Percentiles rank a stretch among this genome's conserved stretches.
These are phyloP conservation scores for Hymenoscyphus repandus DNA, from an alignment of 2,329 filamentous ascomycete genomes.

Conservation along the genomic window DNA sequence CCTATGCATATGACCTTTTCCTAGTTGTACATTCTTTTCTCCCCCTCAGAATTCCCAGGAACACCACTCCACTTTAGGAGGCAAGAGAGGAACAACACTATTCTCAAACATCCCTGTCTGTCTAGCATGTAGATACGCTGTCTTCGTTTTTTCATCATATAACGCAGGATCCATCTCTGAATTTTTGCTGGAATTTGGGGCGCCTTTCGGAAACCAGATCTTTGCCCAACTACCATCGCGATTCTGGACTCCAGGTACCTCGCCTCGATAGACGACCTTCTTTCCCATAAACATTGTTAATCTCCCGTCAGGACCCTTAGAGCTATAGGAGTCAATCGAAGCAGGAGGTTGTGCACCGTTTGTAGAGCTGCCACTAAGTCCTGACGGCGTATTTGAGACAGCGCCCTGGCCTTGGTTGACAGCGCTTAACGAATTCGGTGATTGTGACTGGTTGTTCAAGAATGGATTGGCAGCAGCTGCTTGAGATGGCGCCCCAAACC, in stretches of 20 bases:
- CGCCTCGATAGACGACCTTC: slow-evolving; percentile 53
- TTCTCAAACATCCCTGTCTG: slow-evolving; percentile 63
- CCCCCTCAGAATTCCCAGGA: slow-evolving; percentile 64
- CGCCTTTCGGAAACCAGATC: slow-evolving; percentile 70
- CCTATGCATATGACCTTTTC: neutral
- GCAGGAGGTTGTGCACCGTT: slow-evolving; percentile 1
- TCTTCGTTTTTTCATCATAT: slow-evolving; percentile 56
- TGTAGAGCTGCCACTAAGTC: slow-evolving; percentile 18
- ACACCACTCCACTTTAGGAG: slow-evolving; percentile 73
- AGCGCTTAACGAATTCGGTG: too few species aligned
- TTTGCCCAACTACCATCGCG: slow-evolving; percentile 53
- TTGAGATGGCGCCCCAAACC: slow-evolving; percentile 38
- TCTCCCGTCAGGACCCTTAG: slow-evolving; percentile 27
- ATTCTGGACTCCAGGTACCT: slow-evolving; percentile 44
- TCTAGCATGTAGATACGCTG: slow-evolving; percentile 59
- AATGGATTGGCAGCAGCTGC: slow-evolving; percentile 36
- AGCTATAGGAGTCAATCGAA: slow-evolving; percentile 18
- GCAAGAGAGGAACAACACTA: slow-evolving; percentile 68
- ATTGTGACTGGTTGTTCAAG: slow-evolving; percentile 22
- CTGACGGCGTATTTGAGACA: too few species aligned
- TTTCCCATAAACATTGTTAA: slow-evolving; percentile 59
- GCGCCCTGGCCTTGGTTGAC: too few species aligned
- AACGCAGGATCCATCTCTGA: slow-evolving; percentile 53
- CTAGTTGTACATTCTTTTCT: neutral
- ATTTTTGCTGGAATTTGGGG: slow-evolving; percentile 57